A percentile compares a stretch with the other conserved stretches of the same genome.
phyloP scores from a whole-genome alignment of 2,329 filamentous ascomycete species.

The Calonectria fujianensis region DNA sequence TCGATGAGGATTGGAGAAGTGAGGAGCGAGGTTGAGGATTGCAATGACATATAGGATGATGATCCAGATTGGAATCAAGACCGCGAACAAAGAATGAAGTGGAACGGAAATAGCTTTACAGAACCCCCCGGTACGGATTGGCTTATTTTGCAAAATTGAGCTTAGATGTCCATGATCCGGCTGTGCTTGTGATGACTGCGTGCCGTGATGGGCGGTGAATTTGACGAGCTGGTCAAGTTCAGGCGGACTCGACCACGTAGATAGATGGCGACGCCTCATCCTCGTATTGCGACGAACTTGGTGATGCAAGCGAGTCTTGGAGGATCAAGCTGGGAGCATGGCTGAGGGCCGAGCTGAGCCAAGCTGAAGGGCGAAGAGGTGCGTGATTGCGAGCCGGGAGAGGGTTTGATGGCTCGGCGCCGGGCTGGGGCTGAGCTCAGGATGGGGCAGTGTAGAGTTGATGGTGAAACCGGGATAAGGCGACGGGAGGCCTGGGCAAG shows the following conservation, averaged over 20 bases:
- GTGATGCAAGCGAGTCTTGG: conserved; percentile 18
- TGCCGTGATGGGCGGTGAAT: conserved; percentile 28
- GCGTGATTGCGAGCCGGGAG: background rate
- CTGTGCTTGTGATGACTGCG: conserved; percentile 31
- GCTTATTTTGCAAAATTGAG: conserved; percentile 49
- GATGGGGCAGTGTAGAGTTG: conserved; percentile 22
- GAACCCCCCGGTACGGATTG: conserved; percentile 50
- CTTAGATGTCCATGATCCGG: conserved; percentile 42
- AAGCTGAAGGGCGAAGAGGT: background rate
- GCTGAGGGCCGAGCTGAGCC: conserved; percentile 21
- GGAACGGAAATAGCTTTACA: conserved; percentile 45
- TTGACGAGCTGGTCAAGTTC: background rate
- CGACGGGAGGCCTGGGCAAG: background rate
- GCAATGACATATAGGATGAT: conserved; percentile 52
- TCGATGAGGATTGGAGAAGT: conserved; percentile 42
- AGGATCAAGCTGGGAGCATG: conserved; percentile 28
- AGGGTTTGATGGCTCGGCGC: background rate
- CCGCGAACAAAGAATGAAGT: conserved; percentile 35
- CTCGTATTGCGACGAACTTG: background rate
- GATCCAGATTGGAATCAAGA: conserved; percentile 55
- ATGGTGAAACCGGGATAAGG: conserved; percentile 6
- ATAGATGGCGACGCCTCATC: background rate
- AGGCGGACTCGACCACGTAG: background rate
- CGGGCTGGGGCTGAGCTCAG: conserved; percentile 25
- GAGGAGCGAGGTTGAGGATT: conserved; percentile 37